Base-by-base conservation (phyloP, 2,329 filamentous ascomycete genomes). In the Sporothrix pseudoabietina region DNA sequence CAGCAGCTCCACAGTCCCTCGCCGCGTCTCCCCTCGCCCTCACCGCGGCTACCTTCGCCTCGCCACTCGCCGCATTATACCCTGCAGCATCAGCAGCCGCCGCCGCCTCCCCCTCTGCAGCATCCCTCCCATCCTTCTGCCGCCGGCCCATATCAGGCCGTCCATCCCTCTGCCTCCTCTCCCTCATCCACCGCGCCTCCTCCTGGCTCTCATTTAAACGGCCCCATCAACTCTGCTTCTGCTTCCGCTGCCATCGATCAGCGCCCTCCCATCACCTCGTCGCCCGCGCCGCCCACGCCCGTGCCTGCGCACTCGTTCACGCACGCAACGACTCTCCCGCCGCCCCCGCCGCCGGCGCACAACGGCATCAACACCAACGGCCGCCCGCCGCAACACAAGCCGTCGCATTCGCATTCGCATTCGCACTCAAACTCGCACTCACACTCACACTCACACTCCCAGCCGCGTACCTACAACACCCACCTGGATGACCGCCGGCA, bases 401-500 rank as follows among this genome's bases (percentile, higher is more conserved):
- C 54, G 63, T 52, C 47, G 26, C 66, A 68, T 35, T 35, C 65
- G 32, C 59, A 66, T 39, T 66, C 61, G 5, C 47, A 52, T 47
- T 52, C 66, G 14, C 41, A 49, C 22, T 68, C 26, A 26, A 30
- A 52, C 66, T 52, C 66, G n/a, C 47, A 52, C 66, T 52, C 66
- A n/a, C 41, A 49, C 22, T 68, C 26, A 26, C 47, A 52, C 66
- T 52, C 66, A n/a, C 41, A 49, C 22, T 68, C 26, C 66, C 66
- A 69, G 47, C 66, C 66, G 66, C 66, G 66, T 47, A 69, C 72
- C 12, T 81, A 32, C 26, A 35, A 65, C 1, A 32, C 47, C 39
- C 65, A 73, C 54, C 12, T 39, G 61, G 85, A 88, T 78, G 86
- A 89, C 77, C 87, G 87, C 80, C 86, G 87, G 77, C 85, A 86